Evolutionary conservation across 164 flowering plant genomes (phyloP).

Genomic region (Pachysandra terminalis): DNA sequence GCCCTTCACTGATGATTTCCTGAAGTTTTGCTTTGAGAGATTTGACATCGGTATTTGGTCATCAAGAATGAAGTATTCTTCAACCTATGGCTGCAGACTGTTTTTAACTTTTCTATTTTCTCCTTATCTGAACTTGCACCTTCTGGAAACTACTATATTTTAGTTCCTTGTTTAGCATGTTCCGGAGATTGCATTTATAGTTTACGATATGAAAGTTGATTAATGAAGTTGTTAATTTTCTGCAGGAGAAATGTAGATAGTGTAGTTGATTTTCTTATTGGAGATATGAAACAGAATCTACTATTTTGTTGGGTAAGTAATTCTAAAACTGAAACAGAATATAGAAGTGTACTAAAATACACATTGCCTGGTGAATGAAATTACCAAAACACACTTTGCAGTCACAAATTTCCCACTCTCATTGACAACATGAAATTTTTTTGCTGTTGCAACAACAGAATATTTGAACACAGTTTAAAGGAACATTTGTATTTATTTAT

Average conservation of each 20-base stretch:
- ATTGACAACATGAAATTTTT: no score
- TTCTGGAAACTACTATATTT: neutral
- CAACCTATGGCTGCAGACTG: neutral
- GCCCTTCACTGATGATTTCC: conserved; percentile 69
- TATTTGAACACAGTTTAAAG: no score
- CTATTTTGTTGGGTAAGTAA: conserved; percentile 85
- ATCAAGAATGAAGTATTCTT: conserved; percentile 63
- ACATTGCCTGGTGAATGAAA: no score
- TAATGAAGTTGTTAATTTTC: conserved; percentile 2
- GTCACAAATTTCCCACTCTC: no score
- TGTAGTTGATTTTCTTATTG: conserved; percentile 60
- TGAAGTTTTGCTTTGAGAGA: conserved; percentile 76
- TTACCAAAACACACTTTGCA: no score
- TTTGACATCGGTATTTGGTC: conserved; percentile 90
- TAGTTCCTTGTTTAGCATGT: neutral
- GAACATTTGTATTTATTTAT: neutral
- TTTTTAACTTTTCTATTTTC: neutral
- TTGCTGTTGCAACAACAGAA: no score
- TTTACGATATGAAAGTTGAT: neutral
- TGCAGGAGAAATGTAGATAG: conserved; percentile 62
- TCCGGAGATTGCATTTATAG: neutral
- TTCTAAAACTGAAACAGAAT: neutral
- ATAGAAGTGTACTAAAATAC: no score
- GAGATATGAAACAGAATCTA: conserved; percentile 57
- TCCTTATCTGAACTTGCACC: neutral